Evolutionary conservation across 305 asterid genomes (phyloP).

Genomic region (Fraxinus greggii): DNA sequence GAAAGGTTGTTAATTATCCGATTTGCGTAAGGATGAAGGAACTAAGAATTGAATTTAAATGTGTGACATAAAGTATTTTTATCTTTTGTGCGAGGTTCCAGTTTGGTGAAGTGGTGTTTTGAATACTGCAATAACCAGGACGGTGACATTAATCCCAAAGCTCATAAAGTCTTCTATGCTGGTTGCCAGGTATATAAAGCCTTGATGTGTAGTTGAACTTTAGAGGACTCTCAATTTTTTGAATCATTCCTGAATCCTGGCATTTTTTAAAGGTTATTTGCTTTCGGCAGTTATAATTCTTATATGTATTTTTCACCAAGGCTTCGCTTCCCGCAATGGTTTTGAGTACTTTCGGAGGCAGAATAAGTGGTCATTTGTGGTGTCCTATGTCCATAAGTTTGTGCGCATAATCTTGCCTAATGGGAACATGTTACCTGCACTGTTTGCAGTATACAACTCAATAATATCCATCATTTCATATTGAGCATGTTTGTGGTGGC

Average conservation of each 20-base stretch:
- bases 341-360: background rate
- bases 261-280: background rate
- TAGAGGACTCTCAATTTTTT: background rate
- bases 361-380: background rate
- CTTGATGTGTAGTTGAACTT: background rate
- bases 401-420: background rate
- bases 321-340: background rate
- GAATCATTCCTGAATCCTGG: background rate
- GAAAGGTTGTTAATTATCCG: conserved; percentile 50
- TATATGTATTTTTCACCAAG: background rate
- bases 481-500: background rate
- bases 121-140: conserved; percentile 56
- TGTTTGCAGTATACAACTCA: background rate
- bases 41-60: background rate
- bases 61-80: conserved; percentile 20
- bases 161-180: conserved; percentile 77
- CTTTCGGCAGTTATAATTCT: conserved; percentile 8
- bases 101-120: conserved; percentile 72
- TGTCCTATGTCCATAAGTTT: background rate
- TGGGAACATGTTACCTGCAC: background rate
- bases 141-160: conserved; percentile 57
- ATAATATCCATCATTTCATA: background rate
- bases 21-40: background rate
- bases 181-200: conserved; percentile 72
- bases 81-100: conserved; percentile 31